phyloP scores from a whole-genome alignment of 2,329 filamentous ascomycete species.

The Xylariaceae sp. region DNA sequence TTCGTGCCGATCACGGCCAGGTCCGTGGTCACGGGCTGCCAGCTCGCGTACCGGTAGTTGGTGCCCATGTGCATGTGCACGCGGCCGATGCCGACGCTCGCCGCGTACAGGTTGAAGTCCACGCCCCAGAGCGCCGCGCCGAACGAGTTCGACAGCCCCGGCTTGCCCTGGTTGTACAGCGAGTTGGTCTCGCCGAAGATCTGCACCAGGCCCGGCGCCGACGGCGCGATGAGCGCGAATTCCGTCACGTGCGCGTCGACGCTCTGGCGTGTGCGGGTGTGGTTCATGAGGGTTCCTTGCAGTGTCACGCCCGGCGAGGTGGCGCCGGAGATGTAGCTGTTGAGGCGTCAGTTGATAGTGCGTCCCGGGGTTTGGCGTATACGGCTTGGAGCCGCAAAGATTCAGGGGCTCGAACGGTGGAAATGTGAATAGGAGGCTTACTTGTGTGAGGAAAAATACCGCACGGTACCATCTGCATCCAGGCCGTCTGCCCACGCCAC shows the following conservation, averaged over 20 bases:
- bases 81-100: constrained; percentile 59
- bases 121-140: constrained; percentile 69
- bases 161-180: constrained; percentile 65
- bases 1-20: constrained; percentile 61
- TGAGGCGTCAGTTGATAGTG: background rate
- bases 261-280: constrained; percentile 57
- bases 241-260: constrained; percentile 56
- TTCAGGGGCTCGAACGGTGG: too few relatives aligned
- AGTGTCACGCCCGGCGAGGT: constrained; percentile 65
- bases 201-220: constrained; percentile 50
- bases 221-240: constrained; percentile 48
- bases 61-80: constrained; percentile 70
- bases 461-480: constrained; percentile 54
- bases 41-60: constrained; percentile 65
- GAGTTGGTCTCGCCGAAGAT: constrained; percentile 68
- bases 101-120: constrained; percentile 66
- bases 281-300: constrained; percentile 68
- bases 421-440: constrained; percentile 40
- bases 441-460: constrained; percentile 65
- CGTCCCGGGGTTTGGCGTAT: too few relatives aligned
- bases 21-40: constrained; percentile 63
- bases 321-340: constrained; percentile 67
- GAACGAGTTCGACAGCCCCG: constrained; percentile 68
- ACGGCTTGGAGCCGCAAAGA: too few relatives aligned
- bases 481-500: constrained; percentile 60